Evolutionary conservation across 2,329 filamentous ascomycete species (phyloP).

Genomic region (Fusarium goolgardi): DNA sequence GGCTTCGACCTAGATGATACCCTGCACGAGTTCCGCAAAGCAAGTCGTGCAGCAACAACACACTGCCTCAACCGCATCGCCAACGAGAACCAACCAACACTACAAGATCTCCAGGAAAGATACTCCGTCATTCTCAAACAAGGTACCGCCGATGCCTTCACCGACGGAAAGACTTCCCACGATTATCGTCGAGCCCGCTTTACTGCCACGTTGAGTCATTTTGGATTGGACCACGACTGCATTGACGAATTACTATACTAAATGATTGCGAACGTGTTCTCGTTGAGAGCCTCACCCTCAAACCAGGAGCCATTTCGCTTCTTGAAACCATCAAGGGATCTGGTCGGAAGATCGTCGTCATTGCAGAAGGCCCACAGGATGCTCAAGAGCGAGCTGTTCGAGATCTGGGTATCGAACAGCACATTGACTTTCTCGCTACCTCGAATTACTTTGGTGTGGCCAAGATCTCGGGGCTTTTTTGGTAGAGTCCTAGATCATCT

Average conservation of each 20-base stretch:
- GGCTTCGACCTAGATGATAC: conserved; percentile 63
- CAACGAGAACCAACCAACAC: not conserved
- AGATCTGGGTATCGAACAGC: conserved; percentile 38
- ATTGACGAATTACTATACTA: conserved; percentile 44
- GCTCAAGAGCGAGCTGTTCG: conserved; percentile 57
- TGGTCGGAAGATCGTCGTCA: conserved; percentile 56
- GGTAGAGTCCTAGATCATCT: conserved; percentile 45
- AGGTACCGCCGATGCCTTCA: conserved; percentile 56
- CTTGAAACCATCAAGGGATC: conserved; percentile 49
- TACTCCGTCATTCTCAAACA: conserved; percentile 52
- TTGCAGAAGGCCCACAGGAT: conserved; percentile 62
- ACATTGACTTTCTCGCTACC: conserved; percentile 50
- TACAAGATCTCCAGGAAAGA: conserved; percentile 30
- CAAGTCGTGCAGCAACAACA: conserved; percentile 52
- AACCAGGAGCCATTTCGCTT: conserved; percentile 53
- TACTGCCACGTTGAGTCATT: conserved; percentile 47
- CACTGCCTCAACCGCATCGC: conserved; percentile 50
- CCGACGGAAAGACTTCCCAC: conserved; percentile 57
- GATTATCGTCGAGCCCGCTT: conserved; percentile 58
- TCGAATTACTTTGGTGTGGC: conserved; percentile 48
- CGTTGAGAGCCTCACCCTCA: conserved; percentile 48
- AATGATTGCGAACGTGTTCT: conserved; percentile 50
- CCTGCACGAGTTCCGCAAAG: conserved; percentile 58
- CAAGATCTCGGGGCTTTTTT: conserved; percentile 48
- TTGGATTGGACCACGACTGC: conserved; percentile 35